Evolutionary conservation across 169 alveolate species (phyloP).

Genomic region (Plasmodium coatneyi): DNA sequence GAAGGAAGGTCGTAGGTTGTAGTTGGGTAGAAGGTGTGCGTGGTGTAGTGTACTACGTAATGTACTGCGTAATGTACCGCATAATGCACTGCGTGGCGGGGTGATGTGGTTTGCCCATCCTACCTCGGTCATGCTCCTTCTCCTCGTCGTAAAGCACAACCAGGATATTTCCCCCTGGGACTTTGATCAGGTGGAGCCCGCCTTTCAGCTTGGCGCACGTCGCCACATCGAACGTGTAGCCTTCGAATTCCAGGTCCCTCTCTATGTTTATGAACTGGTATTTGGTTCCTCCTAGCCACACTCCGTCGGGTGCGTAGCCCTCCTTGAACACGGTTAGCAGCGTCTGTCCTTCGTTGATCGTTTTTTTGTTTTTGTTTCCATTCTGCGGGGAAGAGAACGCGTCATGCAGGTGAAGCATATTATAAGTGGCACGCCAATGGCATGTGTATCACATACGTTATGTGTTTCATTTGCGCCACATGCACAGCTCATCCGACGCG

Average conservation of each 20-base stretch:
- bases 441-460: too few species aligned
- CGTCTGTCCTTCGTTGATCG: constrained; percentile 54
- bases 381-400: neutral
- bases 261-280: constrained; percentile 83
- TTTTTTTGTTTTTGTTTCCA: constrained; percentile 43
- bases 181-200: constrained; percentile 82
- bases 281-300: constrained; percentile 84
- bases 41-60: neutral
- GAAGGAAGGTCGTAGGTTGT: neutral
- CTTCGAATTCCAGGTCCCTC: constrained; percentile 77
- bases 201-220: constrained; percentile 85
- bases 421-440: neutral
- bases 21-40: neutral
- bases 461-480: neutral
- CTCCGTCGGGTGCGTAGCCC: constrained; percentile 80
- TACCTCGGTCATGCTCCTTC: constrained; percentile 82
- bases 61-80: too few species aligned
- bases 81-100: too few species aligned
- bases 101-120: neutral
- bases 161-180: constrained; percentile 82
- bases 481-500: neutral
- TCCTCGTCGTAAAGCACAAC: constrained; percentile 83
- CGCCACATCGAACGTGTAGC: constrained; percentile 81
- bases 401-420: neutral
- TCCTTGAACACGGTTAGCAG: constrained; percentile 40